phyloP scores from a whole-genome alignment of 1,139 yeast species.

The Saccharomycopsis hybrid region DNA sequence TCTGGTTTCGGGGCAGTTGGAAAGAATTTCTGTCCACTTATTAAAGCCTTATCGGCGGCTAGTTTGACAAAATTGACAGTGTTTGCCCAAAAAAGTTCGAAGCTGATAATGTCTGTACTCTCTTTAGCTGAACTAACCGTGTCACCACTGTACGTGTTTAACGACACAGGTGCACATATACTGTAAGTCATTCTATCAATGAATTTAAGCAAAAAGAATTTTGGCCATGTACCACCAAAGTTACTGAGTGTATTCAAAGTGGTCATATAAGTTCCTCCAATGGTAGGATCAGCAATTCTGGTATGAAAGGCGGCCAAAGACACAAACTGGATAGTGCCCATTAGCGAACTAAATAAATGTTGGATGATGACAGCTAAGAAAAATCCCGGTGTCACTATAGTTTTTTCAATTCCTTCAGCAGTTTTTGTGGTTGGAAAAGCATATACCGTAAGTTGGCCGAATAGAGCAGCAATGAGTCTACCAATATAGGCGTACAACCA shows the following conservation, averaged over 20 bases:
- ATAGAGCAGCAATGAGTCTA: constrained; percentile 62
- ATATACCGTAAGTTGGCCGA: constrained; percentile 71
- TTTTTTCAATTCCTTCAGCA: constrained; percentile 29
- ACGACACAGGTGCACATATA: constrained; percentile 1
- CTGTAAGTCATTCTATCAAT: constrained; percentile 44
- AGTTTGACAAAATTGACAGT: constrained; percentile 4
- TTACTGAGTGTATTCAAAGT: constrained; percentile 86
- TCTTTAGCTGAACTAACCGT: no score
- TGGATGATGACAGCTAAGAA: constrained; percentile 69
- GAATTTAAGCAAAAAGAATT: constrained; percentile 64
- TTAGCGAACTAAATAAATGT: constrained; percentile 80
- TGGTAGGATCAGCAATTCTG: constrained; percentile 86
- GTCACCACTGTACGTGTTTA: neutral
- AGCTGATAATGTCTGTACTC: neutral
- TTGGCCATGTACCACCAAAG: constrained; percentile 98
- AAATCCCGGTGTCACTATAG: constrained; percentile 33
- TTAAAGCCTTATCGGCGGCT: neutral
- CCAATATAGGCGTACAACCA: constrained; percentile 93
- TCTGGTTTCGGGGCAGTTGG: constrained; percentile 6
- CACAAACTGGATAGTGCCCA: constrained; percentile 94
- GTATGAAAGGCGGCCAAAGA: constrained; percentile 94
- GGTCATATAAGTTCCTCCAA: constrained; percentile 98
- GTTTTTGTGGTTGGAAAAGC: constrained; percentile 57
- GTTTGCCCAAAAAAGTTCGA: constrained; percentile 13
- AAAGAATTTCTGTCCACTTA: neutral